Evolutionary conservation across 495 filamentous ascomycete species (phyloP).

Genomic region (Aspergillus wentii): DNA sequence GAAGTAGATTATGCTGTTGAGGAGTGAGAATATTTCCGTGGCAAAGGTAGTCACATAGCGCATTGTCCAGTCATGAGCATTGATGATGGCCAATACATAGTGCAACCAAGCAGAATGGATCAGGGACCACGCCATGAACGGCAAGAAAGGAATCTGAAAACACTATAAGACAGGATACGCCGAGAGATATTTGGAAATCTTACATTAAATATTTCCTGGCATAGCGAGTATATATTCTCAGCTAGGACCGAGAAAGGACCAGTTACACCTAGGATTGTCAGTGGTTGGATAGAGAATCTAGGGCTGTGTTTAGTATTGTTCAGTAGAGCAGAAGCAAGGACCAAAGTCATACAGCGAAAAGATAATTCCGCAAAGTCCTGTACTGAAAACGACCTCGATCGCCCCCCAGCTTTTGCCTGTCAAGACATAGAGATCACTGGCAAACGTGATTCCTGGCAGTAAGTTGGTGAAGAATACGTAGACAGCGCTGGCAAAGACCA

Average conservation of each 20-base stretch:
- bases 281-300: slow-evolving; percentile 63
- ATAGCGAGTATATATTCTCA: slow-evolving; percentile 64
- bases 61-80: slow-evolving; percentile 76
- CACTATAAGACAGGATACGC: background rate
- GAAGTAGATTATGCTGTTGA: slow-evolving; percentile 73
- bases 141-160: slow-evolving; percentile 56
- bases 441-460: slow-evolving; percentile 69
- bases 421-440: slow-evolving; percentile 61
- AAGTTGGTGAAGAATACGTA: slow-evolving; percentile 76
- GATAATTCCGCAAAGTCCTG: slow-evolving; percentile 61
- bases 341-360: slow-evolving; percentile 56
- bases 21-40: slow-evolving; percentile 65
- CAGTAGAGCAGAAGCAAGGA: background rate
- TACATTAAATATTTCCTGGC: slow-evolving; percentile 53
- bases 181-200: slow-evolving; percentile 2
- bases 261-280: slow-evolving; percentile 68
- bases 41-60: slow-evolving; percentile 69
- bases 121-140: slow-evolving; percentile 71
- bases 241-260: slow-evolving; percentile 70
- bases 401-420: slow-evolving; percentile 66
- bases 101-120: slow-evolving; percentile 70
- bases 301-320: background rate
- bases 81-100: slow-evolving; percentile 63
- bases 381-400: slow-evolving; percentile 69
- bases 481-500: slow-evolving; percentile 65